Percentiles rank a stretch among this genome's conserved stretches.
These are phyloP conservation scores for Brassica nigra DNA, from an alignment of 345 rosid genomes.

Conservation along the genomic window DNA sequence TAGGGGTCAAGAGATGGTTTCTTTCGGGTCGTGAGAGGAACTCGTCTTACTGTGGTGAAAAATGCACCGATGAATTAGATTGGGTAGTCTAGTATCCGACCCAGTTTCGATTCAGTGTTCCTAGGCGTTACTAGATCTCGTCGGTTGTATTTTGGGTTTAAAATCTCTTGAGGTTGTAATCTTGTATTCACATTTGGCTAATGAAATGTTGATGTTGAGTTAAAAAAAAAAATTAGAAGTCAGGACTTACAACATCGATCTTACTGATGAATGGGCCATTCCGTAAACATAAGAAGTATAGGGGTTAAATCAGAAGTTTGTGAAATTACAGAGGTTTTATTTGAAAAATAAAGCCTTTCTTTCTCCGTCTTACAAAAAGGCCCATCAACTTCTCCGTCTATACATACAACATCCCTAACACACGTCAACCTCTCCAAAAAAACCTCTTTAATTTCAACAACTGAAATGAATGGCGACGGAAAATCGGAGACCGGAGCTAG, in stretches of 20 bases:
- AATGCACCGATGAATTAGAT: too few species aligned
- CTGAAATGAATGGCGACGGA: constrained; percentile 62
- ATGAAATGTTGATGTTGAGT: too few species aligned
- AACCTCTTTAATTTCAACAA: not conserved
- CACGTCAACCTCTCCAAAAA: constrained; percentile 28
- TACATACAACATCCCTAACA: constrained; percentile 29
- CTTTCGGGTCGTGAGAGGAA: too few species aligned
- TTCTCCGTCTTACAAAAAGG: not conserved
- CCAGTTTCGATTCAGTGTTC: too few species aligned
- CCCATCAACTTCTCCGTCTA: constrained; percentile 19
- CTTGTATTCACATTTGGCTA: too few species aligned
- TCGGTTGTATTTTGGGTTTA: too few species aligned
- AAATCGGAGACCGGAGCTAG: constrained; percentile 35
- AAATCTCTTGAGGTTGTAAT: too few species aligned
- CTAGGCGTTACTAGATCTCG: too few species aligned
- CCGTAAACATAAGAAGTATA: rapidly evolving
- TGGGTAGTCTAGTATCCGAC: too few species aligned
- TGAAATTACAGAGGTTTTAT: not conserved
- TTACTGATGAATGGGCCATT: not conserved
- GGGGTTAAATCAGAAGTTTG: not conserved
- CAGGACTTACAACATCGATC: not conserved
- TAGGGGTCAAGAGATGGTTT: too few species aligned
- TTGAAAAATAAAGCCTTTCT: not conserved
- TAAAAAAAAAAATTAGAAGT: too few species aligned
- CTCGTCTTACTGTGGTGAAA: too few species aligned